Percentiles rank a stretch among this genome's conserved stretches.
Conservation (phyloP, 306 rosid genomes). For the Rosa persica region DNA sequence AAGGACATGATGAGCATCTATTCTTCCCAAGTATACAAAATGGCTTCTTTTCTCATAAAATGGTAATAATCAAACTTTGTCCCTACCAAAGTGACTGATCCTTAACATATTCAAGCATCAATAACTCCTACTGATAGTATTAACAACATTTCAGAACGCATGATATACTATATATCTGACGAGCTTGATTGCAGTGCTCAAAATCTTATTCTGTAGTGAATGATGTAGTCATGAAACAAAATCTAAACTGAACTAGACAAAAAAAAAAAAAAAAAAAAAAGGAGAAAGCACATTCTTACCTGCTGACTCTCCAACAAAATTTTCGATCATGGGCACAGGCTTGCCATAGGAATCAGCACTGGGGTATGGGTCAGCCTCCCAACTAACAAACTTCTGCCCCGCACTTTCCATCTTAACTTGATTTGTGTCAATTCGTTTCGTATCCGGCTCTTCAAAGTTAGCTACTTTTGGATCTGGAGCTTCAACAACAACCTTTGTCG, state of each 20-base stretch:
- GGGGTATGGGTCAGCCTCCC: slow-evolving; percentile 71
- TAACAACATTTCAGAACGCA: neutral
- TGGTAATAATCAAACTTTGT: neutral
- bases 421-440: slow-evolving; percentile 73
- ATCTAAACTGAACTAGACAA: neutral
- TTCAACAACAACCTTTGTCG: slow-evolving; percentile 78
- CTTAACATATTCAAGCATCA: neutral
- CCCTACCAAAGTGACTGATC: neutral
- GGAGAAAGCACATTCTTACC: slow-evolving; percentile 31
- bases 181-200: slow-evolving; percentile 2
- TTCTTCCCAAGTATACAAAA: neutral
- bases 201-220: neutral
- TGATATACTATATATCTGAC: neutral
- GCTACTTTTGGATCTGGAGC: slow-evolving; percentile 60
- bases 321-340: slow-evolving; percentile 48
- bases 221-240: slow-evolving; percentile 12
- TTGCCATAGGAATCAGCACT: slow-evolving; percentile 63
- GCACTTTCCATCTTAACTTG: slow-evolving; percentile 64
- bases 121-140: neutral
- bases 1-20: slow-evolving; percentile 11
- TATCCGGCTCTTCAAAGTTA: slow-evolving; percentile 80
- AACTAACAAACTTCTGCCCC: slow-evolving; percentile 59
- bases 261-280: neutral
- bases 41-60: neutral
- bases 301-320: slow-evolving; percentile 41